Conservation (phyloP, 2,329 filamentous ascomycete genomes). For the Fusarium sambucinum region DNA sequence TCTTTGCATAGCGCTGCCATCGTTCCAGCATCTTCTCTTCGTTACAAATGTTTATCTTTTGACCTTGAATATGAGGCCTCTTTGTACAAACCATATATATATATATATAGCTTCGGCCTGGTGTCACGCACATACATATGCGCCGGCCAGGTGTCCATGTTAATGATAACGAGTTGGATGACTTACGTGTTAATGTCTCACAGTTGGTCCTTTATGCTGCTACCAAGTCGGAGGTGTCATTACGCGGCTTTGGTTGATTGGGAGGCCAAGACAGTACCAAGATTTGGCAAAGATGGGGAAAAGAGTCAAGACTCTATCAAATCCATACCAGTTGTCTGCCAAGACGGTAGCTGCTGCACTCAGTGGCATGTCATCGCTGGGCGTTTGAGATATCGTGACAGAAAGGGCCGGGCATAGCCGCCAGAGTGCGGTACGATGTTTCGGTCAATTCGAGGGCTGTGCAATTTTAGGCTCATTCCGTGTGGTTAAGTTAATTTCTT, state of each 20-base stretch:
- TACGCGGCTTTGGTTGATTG: slow-evolving; percentile 1
- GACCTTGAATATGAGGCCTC: slow-evolving; percentile 31
- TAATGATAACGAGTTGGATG: slow-evolving; percentile 50
- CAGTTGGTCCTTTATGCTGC: neutral
- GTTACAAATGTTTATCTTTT: slow-evolving; percentile 39
- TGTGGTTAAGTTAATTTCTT: neutral
- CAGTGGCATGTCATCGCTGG: slow-evolving; percentile 11
- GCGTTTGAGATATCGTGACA: slow-evolving; percentile 13
- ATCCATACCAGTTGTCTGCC: slow-evolving; percentile 11
- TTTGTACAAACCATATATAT: slow-evolving; percentile 42
- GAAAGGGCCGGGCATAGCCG: slow-evolving; percentile 13
- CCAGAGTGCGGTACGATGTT: neutral
- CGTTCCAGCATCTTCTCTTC: slow-evolving; percentile 33
- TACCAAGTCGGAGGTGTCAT: neutral
- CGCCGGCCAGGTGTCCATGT: slow-evolving; percentile 21
- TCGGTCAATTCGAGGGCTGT: neutral
- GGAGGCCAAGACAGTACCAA: slow-evolving; percentile 12
- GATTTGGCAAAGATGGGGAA: slow-evolving; percentile 8
- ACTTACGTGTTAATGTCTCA: slow-evolving; percentile 13
- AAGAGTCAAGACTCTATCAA: neutral
- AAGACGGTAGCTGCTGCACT: slow-evolving; percentile 17
- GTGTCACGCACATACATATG: slow-evolving; percentile 30
- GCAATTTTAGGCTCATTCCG: neutral
- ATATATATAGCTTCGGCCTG: slow-evolving; percentile 34
- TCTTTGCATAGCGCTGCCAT: slow-evolving; percentile 70